Conservation (phyloP, 1,139 yeast genomes). For the Protomyces macrosporus region DNA sequence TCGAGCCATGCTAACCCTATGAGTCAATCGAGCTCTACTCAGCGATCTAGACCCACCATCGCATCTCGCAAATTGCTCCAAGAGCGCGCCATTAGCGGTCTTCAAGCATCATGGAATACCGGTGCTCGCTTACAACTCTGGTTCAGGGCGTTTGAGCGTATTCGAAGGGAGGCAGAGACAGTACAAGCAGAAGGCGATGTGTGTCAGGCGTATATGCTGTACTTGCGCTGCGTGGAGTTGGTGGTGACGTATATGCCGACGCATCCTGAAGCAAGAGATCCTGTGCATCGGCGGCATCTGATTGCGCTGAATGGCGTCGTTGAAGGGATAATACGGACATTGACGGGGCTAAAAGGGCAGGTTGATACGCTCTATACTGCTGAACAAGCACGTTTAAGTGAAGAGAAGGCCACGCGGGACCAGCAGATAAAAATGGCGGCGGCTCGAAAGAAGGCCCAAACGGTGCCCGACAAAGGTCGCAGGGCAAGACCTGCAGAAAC, state of each 20-base stretch:
- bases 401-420: background rate
- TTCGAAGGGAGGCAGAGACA: constrained; percentile 2
- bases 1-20: background rate
- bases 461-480: background rate
- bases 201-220: constrained; percentile 18
- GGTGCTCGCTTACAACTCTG: background rate
- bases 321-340: background rate
- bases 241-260: constrained; percentile 15
- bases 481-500: background rate
- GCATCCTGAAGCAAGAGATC: constrained; percentile 19
- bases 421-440: background rate
- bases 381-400: background rate
- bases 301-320: background rate
- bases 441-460: background rate
- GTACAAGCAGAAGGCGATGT: constrained; percentile 21
- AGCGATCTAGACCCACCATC: background rate
- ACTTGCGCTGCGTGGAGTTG: constrained; percentile 12
- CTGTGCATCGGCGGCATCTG: constrained; percentile 1
- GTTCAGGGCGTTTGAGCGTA: constrained; percentile 18
- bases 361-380: background rate
- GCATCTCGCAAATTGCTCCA: constrained; percentile 13
- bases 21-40: background rate
- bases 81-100: constrained; percentile 9
- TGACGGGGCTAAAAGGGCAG: background rate
- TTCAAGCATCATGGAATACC: constrained; percentile 12